These are phyloP conservation scores for Heterobasidion parviporum DNA, from an alignment of 1,284 basidiomycete species.

Conservation along the genomic window DNA sequence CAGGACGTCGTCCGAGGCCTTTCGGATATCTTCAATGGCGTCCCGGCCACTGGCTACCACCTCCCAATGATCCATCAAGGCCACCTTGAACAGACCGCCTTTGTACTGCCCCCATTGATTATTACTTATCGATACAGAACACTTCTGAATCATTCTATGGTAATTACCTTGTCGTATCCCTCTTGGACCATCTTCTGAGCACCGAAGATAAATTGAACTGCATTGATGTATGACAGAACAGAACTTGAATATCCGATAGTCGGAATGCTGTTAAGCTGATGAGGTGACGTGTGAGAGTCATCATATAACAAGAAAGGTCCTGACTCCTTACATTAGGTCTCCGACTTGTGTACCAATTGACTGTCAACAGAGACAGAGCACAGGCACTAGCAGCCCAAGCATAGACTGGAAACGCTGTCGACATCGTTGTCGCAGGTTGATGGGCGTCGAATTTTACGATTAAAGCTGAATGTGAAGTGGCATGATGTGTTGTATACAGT, in stretches of 20 bases:
- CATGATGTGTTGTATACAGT: too few relatives aligned
- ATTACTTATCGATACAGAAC: too few relatives aligned
- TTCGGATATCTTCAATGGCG: conserved; percentile 23
- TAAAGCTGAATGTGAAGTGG: too few relatives aligned
- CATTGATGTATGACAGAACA: conserved; percentile 15
- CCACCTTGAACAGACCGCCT: conserved; percentile 6
- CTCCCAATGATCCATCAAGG: conserved; percentile 15
- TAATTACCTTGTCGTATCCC: conserved; percentile 19
- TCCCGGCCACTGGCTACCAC: conserved; percentile 17
- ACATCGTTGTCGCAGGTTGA: too few relatives aligned
- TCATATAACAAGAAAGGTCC: background rate
- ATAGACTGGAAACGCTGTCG: background rate
- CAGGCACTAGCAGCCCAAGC: background rate
- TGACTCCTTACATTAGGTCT: background rate
- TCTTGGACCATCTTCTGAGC: conserved; percentile 15
- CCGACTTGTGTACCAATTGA: background rate
- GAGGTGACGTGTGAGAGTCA: background rate
- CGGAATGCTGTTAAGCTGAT: conserved; percentile 6
- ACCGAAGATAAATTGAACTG: conserved; percentile 11
- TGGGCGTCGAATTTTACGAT: too few relatives aligned
- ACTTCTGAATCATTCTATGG: too few relatives aligned
- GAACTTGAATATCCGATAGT: conserved; percentile 7
- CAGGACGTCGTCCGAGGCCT: conserved; percentile 22
- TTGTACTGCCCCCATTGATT: background rate
- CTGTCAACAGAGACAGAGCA: background rate